Percentiles rank a stretch among this genome's conserved stretches.
Evolutionary conservation across 495 filamentous ascomycete species (phyloP).

Genomic region (Neohortaea acidophila): DNA sequence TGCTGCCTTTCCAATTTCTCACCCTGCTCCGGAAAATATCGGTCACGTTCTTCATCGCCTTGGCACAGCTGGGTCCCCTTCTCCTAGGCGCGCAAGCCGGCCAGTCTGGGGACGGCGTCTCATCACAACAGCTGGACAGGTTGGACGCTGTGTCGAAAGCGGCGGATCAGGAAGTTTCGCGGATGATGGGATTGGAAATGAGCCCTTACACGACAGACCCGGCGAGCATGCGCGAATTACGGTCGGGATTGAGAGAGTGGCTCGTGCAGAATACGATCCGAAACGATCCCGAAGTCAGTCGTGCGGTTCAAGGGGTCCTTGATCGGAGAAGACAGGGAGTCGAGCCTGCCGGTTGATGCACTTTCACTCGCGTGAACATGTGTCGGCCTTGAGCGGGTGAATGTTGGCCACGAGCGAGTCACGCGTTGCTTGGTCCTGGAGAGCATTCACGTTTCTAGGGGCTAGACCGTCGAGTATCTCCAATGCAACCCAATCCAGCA

Average conservation of each 20-base stretch:
- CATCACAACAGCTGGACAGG: conserved; percentile 37
- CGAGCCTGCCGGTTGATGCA: neutral
- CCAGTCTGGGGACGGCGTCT: conserved; percentile 20
- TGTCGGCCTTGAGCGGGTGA: too few relatives aligned
- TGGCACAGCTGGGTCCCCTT: conserved; percentile 65
- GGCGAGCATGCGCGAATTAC: conserved; percentile 33
- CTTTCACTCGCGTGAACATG: too few relatives aligned
- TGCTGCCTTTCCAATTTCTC: conserved; percentile 81
- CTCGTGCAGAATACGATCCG: conserved; percentile 31
- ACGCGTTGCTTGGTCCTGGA: too few relatives aligned
- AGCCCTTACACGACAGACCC: conserved; percentile 67
- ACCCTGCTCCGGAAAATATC: conserved; percentile 58
- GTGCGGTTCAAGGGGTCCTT: conserved; percentile 25
- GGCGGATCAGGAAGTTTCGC: conserved; percentile 49
- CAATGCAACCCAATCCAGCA: too few relatives aligned
- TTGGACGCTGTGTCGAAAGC: conserved; percentile 38
- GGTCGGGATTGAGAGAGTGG: conserved; percentile 25
- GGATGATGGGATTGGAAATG: conserved; percentile 61
- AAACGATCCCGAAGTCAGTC: conserved; percentile 27
- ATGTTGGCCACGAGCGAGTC: too few relatives aligned
- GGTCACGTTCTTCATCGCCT: conserved; percentile 75
- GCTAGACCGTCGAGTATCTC: too few relatives aligned
- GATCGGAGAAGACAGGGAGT: conserved; percentile 14
- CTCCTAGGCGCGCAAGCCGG: conserved; percentile 25
- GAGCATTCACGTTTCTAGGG: too few relatives aligned